Conservation (phyloP, 2,329 filamentous ascomycete species). For the Epichloe brachyelytri region DNA sequence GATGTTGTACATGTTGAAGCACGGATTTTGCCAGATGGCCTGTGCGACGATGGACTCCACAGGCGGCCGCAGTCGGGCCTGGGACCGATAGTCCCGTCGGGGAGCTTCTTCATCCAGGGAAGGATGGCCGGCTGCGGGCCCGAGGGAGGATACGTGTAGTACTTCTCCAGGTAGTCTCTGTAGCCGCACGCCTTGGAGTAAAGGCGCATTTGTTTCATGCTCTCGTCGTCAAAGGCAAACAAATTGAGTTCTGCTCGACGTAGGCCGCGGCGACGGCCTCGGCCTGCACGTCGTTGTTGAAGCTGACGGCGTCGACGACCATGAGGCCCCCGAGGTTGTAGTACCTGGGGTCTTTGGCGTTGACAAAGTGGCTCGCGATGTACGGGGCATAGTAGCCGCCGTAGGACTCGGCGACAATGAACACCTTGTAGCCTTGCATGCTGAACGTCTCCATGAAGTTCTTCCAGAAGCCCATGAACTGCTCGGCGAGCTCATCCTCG, state of each 20-base stretch:
- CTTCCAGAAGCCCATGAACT: constrained; percentile 68
- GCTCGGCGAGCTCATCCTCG: constrained; percentile 53
- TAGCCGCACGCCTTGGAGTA: constrained; percentile 48
- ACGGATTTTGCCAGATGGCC: constrained; percentile 52
- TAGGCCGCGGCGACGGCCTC: constrained; percentile 42
- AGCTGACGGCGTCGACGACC: constrained; percentile 59
- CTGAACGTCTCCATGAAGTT: constrained; percentile 62
- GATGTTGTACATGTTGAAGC: constrained; percentile 67
- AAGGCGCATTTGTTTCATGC: constrained; percentile 36
- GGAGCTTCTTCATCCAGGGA: constrained; percentile 26
- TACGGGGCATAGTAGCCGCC: constrained; percentile 58
- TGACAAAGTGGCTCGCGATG: constrained; percentile 60
- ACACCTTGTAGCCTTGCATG: constrained; percentile 56
- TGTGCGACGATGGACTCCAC: constrained; percentile 43
- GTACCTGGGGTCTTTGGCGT: constrained; percentile 49
- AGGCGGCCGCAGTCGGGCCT: constrained; percentile 41
- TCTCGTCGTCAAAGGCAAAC: constrained; percentile 51
- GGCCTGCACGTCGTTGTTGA: constrained; percentile 31
- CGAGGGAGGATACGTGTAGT: constrained; percentile 55
- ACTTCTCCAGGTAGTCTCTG: constrained; percentile 43
- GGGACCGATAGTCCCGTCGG: constrained; percentile 16
- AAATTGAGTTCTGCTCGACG: constrained; percentile 47
- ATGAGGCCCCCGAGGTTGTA: constrained; percentile 57
- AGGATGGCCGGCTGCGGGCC: constrained; percentile 40
- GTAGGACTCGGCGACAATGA: constrained; percentile 60